Conservation (phyloP, 305 asterid species). For the Salvia sclarea region DNA sequence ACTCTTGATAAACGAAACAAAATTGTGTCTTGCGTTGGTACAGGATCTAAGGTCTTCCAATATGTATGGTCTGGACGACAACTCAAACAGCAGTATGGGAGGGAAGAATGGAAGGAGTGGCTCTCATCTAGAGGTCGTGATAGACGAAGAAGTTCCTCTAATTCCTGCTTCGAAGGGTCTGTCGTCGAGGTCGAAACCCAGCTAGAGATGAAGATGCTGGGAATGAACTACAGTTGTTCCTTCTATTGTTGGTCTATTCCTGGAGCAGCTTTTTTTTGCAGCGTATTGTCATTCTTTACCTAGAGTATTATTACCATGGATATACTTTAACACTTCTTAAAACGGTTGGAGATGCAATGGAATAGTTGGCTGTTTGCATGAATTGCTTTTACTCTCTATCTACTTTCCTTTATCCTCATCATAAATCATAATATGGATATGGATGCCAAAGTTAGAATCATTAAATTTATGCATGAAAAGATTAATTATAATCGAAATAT, state of each 20-base stretch:
- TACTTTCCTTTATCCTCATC: not conserved
- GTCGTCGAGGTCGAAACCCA: slow-evolving; percentile 50
- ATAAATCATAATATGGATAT: not conserved
- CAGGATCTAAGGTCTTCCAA: slow-evolving; percentile 51
- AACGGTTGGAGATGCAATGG: slow-evolving; percentile 33
- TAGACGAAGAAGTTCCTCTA: slow-evolving; percentile 56
- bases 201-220: slow-evolving; percentile 31
- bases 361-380: slow-evolving; percentile 29
- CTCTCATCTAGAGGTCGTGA: slow-evolving; percentile 39
- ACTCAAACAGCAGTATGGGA: slow-evolving; percentile 33
- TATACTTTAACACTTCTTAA: slow-evolving; percentile 22
- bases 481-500: not conserved
- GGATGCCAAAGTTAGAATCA: not conserved
- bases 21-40: not conserved
- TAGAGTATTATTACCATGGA: slow-evolving; percentile 25
- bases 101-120: slow-evolving; percentile 40
- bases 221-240: slow-evolving; percentile 8
- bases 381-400: not conserved
- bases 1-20: not conserved
- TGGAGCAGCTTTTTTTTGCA: slow-evolving; percentile 39
- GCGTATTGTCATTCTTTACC: slow-evolving; percentile 35
- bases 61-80: slow-evolving; percentile 40
- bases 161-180: slow-evolving; percentile 51
- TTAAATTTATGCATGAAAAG: not conserved
- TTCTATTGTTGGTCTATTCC: slow-evolving; percentile 22